These are phyloP conservation scores for Forsythia suspensa DNA, from an alignment of 257 asterid genomes.

Conservation along the genomic window DNA sequence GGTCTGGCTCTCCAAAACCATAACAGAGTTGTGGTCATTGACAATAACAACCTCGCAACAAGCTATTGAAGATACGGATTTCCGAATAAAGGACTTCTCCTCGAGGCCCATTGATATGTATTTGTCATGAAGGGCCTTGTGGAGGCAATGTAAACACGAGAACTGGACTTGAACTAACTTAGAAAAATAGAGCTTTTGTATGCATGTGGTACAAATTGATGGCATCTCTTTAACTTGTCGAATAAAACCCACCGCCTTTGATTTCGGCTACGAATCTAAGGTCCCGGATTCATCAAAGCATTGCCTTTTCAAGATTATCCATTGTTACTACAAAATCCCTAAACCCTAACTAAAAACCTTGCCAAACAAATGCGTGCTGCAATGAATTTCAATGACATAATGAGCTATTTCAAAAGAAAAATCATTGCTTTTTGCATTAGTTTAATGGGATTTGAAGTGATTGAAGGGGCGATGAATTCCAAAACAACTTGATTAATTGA, in stretches of 20 bases:
- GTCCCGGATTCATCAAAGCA: slow-evolving; percentile 91
- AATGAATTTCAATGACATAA: not conserved
- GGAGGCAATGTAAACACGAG: slow-evolving; percentile 90
- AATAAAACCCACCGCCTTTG: slow-evolving; percentile 69
- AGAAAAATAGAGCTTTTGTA: slow-evolving; percentile 62
- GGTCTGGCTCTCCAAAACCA: slow-evolving; percentile 71
- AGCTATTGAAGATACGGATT: slow-evolving; percentile 68
- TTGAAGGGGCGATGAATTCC: not conserved
- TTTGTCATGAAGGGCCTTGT: slow-evolving; percentile 62
- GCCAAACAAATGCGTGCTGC: not conserved
- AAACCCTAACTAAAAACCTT: slow-evolving; percentile 34
- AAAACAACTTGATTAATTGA: not conserved
- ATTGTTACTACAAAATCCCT: slow-evolving; percentile 46
- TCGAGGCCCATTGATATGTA: slow-evolving; percentile 65
- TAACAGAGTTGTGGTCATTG: slow-evolving; percentile 44
- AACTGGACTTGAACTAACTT: slow-evolving; percentile 81
- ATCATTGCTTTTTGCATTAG: not conserved
- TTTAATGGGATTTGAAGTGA: not conserved
- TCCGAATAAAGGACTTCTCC: slow-evolving; percentile 74
- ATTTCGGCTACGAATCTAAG: slow-evolving; percentile 56
- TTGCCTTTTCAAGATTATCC: slow-evolving; percentile 96
- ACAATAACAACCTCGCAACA: slow-evolving; percentile 58
- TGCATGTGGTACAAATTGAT: slow-evolving; percentile 69
- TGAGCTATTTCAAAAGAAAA: not conserved
- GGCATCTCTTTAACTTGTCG: slow-evolving; percentile 70